phyloP scores from a whole-genome alignment of 2,329 filamentous ascomycete genomes.

The Huntiella bhutanensis region DNA sequence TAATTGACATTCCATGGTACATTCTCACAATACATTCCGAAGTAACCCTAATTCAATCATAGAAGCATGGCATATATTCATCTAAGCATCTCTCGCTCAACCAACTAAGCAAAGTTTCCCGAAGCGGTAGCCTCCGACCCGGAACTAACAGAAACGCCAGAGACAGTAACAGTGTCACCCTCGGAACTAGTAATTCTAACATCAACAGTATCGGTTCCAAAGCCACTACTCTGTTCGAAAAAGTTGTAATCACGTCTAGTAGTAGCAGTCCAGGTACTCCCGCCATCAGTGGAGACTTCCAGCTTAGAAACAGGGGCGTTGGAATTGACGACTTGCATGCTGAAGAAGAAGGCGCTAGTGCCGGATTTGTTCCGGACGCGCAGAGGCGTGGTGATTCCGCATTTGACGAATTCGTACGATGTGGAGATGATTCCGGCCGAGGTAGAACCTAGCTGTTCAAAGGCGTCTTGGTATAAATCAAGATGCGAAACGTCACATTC shows the following conservation, averaged over 20 bases:
- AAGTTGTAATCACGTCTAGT: conserved; percentile 37
- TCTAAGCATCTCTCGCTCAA: no score
- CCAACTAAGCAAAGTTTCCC: conserved; percentile 14
- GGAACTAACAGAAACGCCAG: conserved; percentile 26
- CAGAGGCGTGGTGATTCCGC: conserved; percentile 24
- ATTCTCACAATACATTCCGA: no score
- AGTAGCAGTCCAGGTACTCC: conserved; percentile 38
- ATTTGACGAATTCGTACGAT: conserved; percentile 21
- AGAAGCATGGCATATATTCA: no score
- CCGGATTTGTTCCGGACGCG: conserved; percentile 27
- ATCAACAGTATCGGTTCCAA: conserved; percentile 32
- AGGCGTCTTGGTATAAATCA: conserved; percentile 27
- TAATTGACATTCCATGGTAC: no score
- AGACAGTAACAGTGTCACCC: conserved; percentile 32
- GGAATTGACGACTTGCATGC: conserved; percentile 41
- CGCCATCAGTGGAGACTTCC: conserved; percentile 42
- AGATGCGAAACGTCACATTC: conserved; percentile 24
- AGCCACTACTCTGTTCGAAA: conserved; percentile 40
- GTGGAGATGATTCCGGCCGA: conserved; percentile 20
- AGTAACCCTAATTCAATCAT: no score
- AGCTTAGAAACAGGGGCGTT: conserved; percentile 36
- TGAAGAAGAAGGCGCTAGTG: conserved; percentile 24
- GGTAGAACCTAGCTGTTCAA: conserved; percentile 20
- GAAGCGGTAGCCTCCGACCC: conserved; percentile 17
- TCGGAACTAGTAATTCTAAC: conserved; percentile 34